Conservation (phyloP, 495 filamentous ascomycete genomes). For the Annulohypoxylon bovei region DNA sequence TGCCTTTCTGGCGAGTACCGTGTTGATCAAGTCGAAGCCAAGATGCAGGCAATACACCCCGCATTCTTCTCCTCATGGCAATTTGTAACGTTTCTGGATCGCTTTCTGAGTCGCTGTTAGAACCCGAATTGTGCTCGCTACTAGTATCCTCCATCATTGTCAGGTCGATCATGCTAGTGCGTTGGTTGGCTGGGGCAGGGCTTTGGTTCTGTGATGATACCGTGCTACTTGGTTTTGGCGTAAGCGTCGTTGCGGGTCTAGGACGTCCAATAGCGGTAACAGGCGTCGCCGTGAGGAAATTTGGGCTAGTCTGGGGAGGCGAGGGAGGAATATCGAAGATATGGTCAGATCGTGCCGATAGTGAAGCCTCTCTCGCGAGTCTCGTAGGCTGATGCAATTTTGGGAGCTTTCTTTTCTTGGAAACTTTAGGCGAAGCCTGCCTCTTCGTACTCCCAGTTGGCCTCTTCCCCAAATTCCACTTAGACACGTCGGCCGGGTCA, state of each 20-base stretch:
- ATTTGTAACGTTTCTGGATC: slow-evolving; percentile 57
- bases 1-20: slow-evolving; percentile 42
- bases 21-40: slow-evolving; percentile 80
- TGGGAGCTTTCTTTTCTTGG: slow-evolving; percentile 34
- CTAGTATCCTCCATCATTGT: slow-evolving; percentile 31
- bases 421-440: slow-evolving; percentile 38
- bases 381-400: slow-evolving; percentile 30
- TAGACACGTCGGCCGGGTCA: slow-evolving; percentile 42
- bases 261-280: slow-evolving; percentile 11
- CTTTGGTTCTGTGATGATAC: slow-evolving; percentile 40
- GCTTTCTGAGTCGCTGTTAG: slow-evolving; percentile 47
- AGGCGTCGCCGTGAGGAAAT: slow-evolving; percentile 28
- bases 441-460: slow-evolving; percentile 25
- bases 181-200: slow-evolving; percentile 38
- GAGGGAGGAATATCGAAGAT: slow-evolving; percentile 46
- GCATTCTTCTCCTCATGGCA: slow-evolving; percentile 64
- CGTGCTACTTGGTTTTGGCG: slow-evolving; percentile 39
- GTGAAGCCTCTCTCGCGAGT: slow-evolving; percentile 12
- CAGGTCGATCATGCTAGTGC: slow-evolving; percentile 39
- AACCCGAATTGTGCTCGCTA: slow-evolving; percentile 24
- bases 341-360: not conserved
- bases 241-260: slow-evolving; percentile 16
- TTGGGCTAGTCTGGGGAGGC: slow-evolving; percentile 42
- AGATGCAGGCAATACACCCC: slow-evolving; percentile 90
- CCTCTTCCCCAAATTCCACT: slow-evolving; percentile 39